Evolutionary conservation across 441 rosid species (phyloP), one percentile per base, ranked within the genome.

Genomic region (Metrosideros polymorpha): DNA sequence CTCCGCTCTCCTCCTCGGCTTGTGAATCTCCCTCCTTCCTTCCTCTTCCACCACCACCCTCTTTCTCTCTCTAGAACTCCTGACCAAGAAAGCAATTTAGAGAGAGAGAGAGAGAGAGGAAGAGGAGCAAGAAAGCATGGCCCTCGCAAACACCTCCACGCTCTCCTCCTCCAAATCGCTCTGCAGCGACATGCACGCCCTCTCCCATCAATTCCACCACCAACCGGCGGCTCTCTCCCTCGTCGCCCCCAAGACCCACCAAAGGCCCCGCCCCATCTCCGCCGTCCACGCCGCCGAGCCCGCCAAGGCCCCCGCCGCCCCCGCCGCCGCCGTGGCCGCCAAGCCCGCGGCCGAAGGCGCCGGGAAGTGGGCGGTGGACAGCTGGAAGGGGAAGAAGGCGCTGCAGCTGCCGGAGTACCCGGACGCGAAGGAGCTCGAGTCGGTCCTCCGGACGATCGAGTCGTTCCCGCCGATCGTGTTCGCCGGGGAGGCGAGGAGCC

Each of bases 341-440:
- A 90, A 87, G 91, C 91, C 19, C 53, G 87, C 6, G 15, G 88
- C 84, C 2, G 55, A 87, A 12, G 85, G 43, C 2, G 14, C 86
- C 22, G 92, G 90, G 85, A 91, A 92, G 85, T 94, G 97, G 97
- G 61, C 92, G 8, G 43, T 93, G 42, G 98, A 92, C n/a, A 93
- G 96, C 89, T 96, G 98, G 98, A 94, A 93, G 90, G 53, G 90
- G 77, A 95, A 92, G 93, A 93, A 92, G 35, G 98, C 94, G 42
- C 84, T 93, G 90, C 98, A 96, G 56, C 89, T 95, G 1, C 98
- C 98, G 12, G 96, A 94, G 88, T 96, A 96, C 89, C 98, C 97
- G 4, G 84, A 92, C 86, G 91, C 90, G 22, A 63, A 82, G 24
- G 91, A 91, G 53, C 89, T 96, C 49, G 95, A 93, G n/a, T 83